Percentiles rank a stretch among this genome's conserved stretches.
These are phyloP conservation scores for Dothiorella sarmentorum DNA, from an alignment of 2,329 filamentous ascomycete genomes.

Conservation along the genomic window DNA sequence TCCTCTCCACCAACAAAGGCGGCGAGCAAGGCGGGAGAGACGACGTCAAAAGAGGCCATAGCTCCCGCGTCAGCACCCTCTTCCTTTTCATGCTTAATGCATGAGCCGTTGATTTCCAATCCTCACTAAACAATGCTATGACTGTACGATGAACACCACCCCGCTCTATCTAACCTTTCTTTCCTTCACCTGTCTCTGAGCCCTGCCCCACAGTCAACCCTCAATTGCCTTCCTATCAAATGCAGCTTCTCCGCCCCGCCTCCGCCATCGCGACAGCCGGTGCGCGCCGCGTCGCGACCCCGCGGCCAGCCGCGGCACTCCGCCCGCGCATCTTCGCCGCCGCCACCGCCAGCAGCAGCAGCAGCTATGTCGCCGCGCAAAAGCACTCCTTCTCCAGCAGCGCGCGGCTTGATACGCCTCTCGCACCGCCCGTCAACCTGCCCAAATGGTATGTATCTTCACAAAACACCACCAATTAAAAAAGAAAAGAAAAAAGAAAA, in stretches of 20 bases:
- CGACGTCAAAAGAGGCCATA: neutral
- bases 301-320: neutral
- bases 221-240: neutral
- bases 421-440: conserved; percentile 34
- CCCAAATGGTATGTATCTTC: conserved; percentile 38
- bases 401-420: neutral
- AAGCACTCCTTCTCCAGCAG: conserved; percentile 2
- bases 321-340: neutral
- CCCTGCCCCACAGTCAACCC: neutral
- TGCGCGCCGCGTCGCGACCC: neutral
- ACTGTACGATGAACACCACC: neutral
- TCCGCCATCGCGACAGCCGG: neutral
- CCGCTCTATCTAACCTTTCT: neutral
- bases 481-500: no score
- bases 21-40: neutral
- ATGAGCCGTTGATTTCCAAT: conserved; percentile 4
- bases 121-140: neutral
- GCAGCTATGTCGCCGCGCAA: neutral
- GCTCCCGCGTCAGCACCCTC: neutral
- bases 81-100: neutral
- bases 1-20: neutral
- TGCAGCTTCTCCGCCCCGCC: neutral
- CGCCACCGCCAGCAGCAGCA: neutral
- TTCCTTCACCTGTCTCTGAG: neutral
- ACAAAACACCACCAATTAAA: neutral